These are phyloP conservation scores for Starmerella floris DNA, from an alignment of 805 yeast species.

Conservation along the genomic window DNA sequence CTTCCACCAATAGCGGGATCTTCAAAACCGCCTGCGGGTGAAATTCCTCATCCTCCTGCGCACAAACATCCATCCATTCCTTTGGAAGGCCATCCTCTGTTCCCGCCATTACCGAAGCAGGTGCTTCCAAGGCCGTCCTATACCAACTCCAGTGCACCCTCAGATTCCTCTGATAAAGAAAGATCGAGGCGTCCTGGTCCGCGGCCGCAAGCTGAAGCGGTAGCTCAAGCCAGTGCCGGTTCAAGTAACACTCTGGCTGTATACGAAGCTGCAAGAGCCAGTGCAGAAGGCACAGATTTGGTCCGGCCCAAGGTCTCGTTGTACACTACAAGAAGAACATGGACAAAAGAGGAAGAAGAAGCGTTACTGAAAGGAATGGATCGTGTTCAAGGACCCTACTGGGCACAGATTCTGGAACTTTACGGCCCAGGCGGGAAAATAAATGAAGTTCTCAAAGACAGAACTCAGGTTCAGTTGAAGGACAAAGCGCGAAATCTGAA, in stretches of 20 bases:
- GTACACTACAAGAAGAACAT: conserved; percentile 42
- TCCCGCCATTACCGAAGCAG: conserved; percentile 19
- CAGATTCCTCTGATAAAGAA: neutral
- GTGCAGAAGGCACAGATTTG: conserved; percentile 20
- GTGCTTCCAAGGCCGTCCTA: conserved; percentile 12
- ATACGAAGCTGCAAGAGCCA: conserved; percentile 22
- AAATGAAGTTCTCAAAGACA: conserved; percentile 68
- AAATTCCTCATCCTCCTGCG: neutral
- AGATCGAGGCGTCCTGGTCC: conserved; percentile 8
- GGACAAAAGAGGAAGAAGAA: conserved; percentile 82
- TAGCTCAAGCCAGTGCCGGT: conserved; percentile 1
- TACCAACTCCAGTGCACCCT: neutral
- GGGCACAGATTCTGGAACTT: conserved; percentile 82
- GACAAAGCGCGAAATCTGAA: conserved; percentile 97
- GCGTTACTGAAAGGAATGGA: conserved; percentile 72
- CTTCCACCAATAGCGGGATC: too few relatives aligned
- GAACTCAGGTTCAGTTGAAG: conserved; percentile 84
- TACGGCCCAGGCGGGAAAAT: conserved; percentile 89
- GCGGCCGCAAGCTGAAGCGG: conserved; percentile 5
- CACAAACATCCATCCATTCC: conserved; percentile 3
- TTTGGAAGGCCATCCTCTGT: conserved; percentile 15
- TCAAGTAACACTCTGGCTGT: conserved; percentile 20
- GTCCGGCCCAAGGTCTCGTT: conserved; percentile 18
- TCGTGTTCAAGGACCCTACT: conserved; percentile 68
- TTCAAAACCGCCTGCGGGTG: too few relatives aligned